Conservation (phyloP, 352 stramenopile species). For the Pythium plurisporium region DNA sequence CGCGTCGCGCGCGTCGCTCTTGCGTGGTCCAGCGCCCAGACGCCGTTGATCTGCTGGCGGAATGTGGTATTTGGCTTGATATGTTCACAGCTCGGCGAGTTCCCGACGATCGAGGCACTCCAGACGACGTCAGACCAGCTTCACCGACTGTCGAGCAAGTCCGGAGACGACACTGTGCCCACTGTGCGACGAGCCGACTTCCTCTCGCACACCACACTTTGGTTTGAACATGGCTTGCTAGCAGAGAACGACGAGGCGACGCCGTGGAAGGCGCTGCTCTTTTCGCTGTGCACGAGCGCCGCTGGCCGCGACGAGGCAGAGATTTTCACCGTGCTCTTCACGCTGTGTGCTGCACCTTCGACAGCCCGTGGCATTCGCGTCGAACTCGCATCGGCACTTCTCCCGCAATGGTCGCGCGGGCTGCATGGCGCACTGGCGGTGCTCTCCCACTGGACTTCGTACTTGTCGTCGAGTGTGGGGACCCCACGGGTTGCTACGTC, state of each 20-base stretch:
- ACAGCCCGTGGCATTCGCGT: slow-evolving; percentile 12
- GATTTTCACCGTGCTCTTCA: slow-evolving; percentile 1
- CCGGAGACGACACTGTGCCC: neutral
- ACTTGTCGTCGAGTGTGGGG: neutral
- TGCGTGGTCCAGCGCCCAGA: neutral
- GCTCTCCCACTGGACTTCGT: slow-evolving; percentile 16
- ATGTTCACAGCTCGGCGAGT: slow-evolving; percentile 29
- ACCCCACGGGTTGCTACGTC: neutral
- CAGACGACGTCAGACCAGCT: neutral
- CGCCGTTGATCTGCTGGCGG: slow-evolving; percentile 28
- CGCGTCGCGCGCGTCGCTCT: slow-evolving; percentile 33
- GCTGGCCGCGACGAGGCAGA: neutral
- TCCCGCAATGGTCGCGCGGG: slow-evolving; percentile 36
- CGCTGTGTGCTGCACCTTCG: neutral
- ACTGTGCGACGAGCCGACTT: slow-evolving; percentile 21
- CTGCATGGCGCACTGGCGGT: slow-evolving; percentile 33
- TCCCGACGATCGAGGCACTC: slow-evolving; percentile 26
- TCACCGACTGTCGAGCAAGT: neutral
- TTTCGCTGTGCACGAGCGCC: slow-evolving; percentile 27
- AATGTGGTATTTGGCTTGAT: slow-evolving; percentile 38
- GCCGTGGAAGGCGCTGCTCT: slow-evolving; percentile 28
- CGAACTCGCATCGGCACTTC: slow-evolving; percentile 28
- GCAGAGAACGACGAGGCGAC: neutral
- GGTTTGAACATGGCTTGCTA: slow-evolving; percentile 29
- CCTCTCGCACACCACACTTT: slow-evolving; percentile 28